Evolutionary conservation across 2,329 filamentous ascomycete species (phyloP).

Genomic region (Dactylonectria macrodidyma): DNA sequence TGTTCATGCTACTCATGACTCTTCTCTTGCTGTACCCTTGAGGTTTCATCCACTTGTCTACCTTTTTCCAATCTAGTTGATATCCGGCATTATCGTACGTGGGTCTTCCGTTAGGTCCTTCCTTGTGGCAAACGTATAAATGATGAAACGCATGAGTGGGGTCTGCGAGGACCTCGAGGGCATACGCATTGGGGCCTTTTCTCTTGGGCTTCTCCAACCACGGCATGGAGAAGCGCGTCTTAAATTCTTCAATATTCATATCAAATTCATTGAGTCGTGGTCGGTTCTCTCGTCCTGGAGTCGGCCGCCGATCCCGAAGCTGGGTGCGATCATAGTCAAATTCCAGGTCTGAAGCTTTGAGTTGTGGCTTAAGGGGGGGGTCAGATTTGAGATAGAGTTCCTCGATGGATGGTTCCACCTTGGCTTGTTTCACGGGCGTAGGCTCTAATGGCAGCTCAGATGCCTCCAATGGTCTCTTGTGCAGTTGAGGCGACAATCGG

Average conservation of each 20-base stretch:
- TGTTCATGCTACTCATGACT: constrained; percentile 27
- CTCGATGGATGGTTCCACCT: no score
- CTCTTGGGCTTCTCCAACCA: background rate
- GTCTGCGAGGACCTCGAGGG: constrained; percentile 10
- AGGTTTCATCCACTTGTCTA: constrained; percentile 36
- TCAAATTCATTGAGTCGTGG: background rate
- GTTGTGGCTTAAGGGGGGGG: constrained; percentile 8
- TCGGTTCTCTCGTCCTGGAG: constrained; percentile 31
- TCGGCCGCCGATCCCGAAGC: constrained; percentile 32
- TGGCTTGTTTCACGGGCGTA: no score
- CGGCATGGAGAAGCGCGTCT: constrained; percentile 30
- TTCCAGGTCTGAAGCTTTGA: constrained; percentile 28
- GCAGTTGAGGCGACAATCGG: no score
- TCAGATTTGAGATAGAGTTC: no score
- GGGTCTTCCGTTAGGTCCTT: constrained; percentile 33
- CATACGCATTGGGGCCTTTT: background rate
- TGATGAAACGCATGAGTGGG: constrained; percentile 18
- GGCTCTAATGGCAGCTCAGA: no score
- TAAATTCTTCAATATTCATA: constrained; percentile 31
- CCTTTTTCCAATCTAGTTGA: constrained; percentile 40
- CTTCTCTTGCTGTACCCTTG: constrained; percentile 25
- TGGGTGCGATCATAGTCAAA: constrained; percentile 36
- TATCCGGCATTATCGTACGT: constrained; percentile 36
- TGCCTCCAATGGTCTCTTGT: no score
- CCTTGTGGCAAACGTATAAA: constrained; percentile 35